phyloP scores from a whole-genome alignment of 305 asterid species.

The Monarda citriodora region DNA sequence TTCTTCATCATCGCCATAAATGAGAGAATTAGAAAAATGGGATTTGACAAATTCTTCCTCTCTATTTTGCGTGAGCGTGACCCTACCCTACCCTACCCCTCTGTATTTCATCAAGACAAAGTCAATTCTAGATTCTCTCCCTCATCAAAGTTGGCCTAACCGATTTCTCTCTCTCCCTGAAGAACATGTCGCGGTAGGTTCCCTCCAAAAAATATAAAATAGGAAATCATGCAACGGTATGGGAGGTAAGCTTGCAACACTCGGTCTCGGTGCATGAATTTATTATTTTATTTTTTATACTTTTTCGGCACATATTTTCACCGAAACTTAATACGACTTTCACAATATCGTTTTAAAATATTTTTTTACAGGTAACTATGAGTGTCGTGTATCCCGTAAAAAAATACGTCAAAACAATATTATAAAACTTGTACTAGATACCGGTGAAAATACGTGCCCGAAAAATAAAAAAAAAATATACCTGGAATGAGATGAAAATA shows the following conservation, averaged over 20 bases:
- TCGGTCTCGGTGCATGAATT: neutral
- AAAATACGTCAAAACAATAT: no score
- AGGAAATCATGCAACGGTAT: neutral
- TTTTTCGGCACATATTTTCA: no score
- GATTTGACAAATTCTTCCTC: slow-evolving; percentile 9
- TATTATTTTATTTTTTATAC: no score
- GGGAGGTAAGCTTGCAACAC: neutral
- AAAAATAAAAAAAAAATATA: no score
- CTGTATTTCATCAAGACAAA: neutral
- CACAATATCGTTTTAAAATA: no score
- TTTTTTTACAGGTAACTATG: no score
- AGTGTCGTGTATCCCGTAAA: no score
- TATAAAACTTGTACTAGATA: no score
- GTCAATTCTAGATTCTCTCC: slow-evolving; percentile 3
- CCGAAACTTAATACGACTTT: no score
- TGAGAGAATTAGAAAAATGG: neutral
- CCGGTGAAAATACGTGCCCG: no score
- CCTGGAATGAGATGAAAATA: no score
- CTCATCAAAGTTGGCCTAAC: no score
- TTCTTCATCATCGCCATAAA: neutral
- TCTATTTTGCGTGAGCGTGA: slow-evolving; percentile 3
- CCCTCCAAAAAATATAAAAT: slow-evolving; percentile 1
- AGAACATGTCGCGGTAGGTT: neutral
- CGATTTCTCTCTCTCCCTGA: neutral
- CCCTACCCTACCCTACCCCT: neutral